phyloP scores from a whole-genome alignment of 2,329 filamentous ascomycete genomes.

The Blastomyces parvus region DNA sequence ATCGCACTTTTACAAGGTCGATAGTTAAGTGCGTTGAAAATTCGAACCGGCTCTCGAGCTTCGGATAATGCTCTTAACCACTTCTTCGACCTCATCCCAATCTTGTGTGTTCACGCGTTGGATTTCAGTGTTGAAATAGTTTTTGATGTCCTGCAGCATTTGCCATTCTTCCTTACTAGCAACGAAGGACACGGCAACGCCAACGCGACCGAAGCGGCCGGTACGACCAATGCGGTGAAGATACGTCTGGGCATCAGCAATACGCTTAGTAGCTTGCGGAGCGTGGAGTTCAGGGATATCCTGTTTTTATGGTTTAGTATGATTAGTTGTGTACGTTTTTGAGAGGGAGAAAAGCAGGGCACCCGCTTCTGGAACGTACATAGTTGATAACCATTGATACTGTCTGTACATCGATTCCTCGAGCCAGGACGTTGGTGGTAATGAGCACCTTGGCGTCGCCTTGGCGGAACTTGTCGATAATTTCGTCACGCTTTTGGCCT shows the following conservation, averaged over 20 bases:
- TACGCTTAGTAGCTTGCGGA: slow-evolving; percentile 49
- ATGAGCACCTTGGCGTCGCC: slow-evolving; percentile 93
- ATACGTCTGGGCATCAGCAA: slow-evolving; percentile 86
- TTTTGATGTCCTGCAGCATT: slow-evolving; percentile 68
- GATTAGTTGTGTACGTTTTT: slow-evolving; percentile 5
- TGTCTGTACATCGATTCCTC: slow-evolving; percentile 83
- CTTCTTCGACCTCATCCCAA: slow-evolving; percentile 81
- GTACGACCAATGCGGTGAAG: slow-evolving; percentile 96
- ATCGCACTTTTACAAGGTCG: neutral
- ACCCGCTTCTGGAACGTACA: slow-evolving; percentile 30
- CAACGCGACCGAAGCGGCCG: slow-evolving; percentile 90
- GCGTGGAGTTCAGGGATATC: slow-evolving; percentile 61
- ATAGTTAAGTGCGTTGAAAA: slow-evolving; percentile 23
- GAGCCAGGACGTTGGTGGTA: slow-evolving; percentile 90
- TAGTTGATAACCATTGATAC: slow-evolving; percentile 99
- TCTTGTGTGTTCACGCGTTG: slow-evolving; percentile 73
- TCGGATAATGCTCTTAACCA: slow-evolving; percentile 69
- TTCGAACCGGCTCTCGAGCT: slow-evolving; percentile 35
- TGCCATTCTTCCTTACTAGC: slow-evolving; percentile 74
- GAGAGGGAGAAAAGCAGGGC: neutral
- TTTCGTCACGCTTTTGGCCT: slow-evolving; percentile 66
- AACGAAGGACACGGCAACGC: slow-evolving; percentile 91
- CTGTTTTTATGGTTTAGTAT: slow-evolving; percentile 16
- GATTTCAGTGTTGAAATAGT: slow-evolving; percentile 70
- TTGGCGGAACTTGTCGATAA: slow-evolving; percentile 77